phyloP scores from a whole-genome alignment of 148 eudicot species.

The Diospyros kaki region DNA sequence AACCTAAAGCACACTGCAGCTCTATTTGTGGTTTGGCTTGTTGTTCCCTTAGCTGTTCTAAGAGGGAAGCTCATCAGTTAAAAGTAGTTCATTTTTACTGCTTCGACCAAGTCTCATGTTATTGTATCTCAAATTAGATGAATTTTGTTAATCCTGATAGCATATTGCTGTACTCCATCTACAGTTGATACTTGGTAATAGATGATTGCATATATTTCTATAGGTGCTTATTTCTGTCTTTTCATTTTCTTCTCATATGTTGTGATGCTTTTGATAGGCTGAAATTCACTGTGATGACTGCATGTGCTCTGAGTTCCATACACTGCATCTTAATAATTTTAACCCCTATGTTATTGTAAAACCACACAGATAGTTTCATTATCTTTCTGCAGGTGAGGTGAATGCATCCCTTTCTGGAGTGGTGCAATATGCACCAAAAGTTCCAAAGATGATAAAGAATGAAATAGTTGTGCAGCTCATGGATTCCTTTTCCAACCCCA shows the following conservation, averaged over 20 bases:
- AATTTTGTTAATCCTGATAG: not conserved
- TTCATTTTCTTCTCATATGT: not conserved
- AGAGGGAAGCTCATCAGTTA: not conserved
- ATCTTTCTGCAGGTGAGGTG: conserved; percentile 53
- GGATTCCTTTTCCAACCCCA: conserved; percentile 77
- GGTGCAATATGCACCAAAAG: conserved; percentile 43
- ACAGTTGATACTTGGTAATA: too few species aligned
- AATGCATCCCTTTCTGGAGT: conserved; percentile 62
- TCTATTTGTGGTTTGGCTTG: too few species aligned
- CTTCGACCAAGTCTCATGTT: not conserved
- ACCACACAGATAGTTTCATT: not conserved
- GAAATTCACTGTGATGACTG: not conserved
- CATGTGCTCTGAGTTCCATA: not conserved
- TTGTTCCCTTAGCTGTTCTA: too few species aligned
- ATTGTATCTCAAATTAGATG: not conserved
- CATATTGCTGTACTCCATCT: too few species aligned
- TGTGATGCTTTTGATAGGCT: not conserved
- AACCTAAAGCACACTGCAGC: too few species aligned
- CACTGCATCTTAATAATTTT: not conserved
- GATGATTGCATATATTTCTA: not conserved
- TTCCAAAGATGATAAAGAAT: conserved; percentile 46
- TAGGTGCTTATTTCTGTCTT: not conserved
- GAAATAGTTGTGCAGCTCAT: conserved; percentile 56
- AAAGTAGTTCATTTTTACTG: too few species aligned
- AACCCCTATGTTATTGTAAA: not conserved